Base-by-base conservation (phyloP, 352 stramenopile genomes). In the Globisporangium perplexum region DNA sequence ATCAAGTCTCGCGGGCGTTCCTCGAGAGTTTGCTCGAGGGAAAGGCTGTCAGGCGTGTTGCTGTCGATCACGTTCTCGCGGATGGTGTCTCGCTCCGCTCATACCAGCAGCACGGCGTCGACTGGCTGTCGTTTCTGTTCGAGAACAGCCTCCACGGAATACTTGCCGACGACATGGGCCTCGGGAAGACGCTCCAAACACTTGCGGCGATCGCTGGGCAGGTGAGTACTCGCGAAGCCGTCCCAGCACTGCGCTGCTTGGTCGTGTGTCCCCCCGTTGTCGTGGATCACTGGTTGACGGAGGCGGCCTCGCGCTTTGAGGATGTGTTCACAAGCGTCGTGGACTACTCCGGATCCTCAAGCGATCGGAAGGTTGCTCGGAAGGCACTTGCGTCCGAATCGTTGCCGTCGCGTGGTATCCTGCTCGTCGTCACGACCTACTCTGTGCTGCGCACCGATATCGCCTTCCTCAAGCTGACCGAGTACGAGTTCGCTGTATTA, bases 181-280 rank as follows among this genome's bases (percentile, higher is more conserved):
- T 97, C 22, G 89, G 89, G 2, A 99, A 99, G 68, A 99, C 96
- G 17, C 59, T 99, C 15, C 93, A 98, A 66, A 79, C 93, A 35
- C 80, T 99, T n/a, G 63, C 92, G 30, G 76, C 77, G 12, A 84
- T 98, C 24, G 93, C 82, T 4, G 68, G 93, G 2, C 52, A 41
- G n/a, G 18, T 23, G 31, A 18, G 24, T 52, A 20, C 20, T 15
- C n/a, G 71, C 55, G 42, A 63, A n/a, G n/a, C n/a, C 88, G 26
- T 0, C 17, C 59, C 6, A 42, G 36, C 58, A 4, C 7, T 1
- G 20, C 14, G 60, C 33, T 75, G 66, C 18, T 63, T 99, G 4
- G 65, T 99, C 42, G 84, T 99, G 17, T 98, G 95, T 65, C 97
- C 97, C 2, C 84, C 93, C 17, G 96, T 96, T 52, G 76, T 99